Percentiles rank a stretch among this genome's conserved stretches.
Evolutionary conservation across 129 eudicot genomes (phyloP).

Genomic region (Flaveria robusta): DNA sequence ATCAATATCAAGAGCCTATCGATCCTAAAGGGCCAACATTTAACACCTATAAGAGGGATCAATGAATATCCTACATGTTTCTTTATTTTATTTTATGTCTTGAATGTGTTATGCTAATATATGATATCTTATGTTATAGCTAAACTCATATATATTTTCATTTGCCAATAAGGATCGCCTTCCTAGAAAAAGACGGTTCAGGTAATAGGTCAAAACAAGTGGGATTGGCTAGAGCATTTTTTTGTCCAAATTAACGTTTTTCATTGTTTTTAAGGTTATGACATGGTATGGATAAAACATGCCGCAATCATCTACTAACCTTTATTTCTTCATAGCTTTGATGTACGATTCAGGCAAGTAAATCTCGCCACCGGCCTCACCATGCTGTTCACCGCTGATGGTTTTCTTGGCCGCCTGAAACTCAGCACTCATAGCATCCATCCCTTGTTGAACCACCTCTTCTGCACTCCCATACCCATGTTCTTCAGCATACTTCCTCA

Average conservation of each 20-base stretch:
- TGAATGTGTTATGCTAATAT: background rate
- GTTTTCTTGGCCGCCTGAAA: constrained; percentile 94
- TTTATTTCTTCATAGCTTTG: constrained; percentile 57
- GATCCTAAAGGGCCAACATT: too few species aligned
- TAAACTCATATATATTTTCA: background rate
- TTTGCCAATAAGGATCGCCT: background rate
- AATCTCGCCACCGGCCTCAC: constrained; percentile 95
- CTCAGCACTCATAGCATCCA: constrained; percentile 99
- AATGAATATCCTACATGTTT: background rate
- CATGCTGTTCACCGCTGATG: constrained; percentile 96
- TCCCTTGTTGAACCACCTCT: constrained; percentile 85
- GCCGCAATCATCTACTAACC: constrained; percentile 39
- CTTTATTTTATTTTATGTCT: background rate
- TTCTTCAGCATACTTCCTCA: constrained; percentile 95
- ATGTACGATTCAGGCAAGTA: constrained; percentile 81
- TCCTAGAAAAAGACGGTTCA: background rate
- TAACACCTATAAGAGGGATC: background rate
- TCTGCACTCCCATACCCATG: constrained; percentile 97
- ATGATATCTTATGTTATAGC: too few species aligned
- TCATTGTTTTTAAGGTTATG: background rate
- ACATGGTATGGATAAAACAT: background rate
- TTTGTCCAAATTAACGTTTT: background rate
- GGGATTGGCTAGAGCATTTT: background rate
- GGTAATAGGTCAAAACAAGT: background rate
- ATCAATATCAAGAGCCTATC: too few species aligned